Conservation (phyloP, 2,329 filamentous ascomycete genomes). For the Alternaria sp. region DNA sequence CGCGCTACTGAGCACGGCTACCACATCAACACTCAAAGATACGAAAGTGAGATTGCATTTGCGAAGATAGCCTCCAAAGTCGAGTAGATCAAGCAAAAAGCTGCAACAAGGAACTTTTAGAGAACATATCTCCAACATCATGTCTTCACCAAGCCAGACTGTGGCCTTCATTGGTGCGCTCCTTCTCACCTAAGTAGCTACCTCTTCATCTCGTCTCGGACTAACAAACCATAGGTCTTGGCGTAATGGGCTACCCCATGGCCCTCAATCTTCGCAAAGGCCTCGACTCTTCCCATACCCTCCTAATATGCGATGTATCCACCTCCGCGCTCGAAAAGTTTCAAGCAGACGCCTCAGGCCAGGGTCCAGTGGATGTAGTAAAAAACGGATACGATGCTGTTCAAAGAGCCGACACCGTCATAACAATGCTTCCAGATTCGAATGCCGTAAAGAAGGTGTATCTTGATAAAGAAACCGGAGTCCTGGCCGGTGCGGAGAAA, state of each 20-base stretch:
- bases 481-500: slow-evolving; percentile 51
- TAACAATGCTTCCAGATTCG: slow-evolving; percentile 52
- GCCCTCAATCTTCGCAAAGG: slow-evolving; percentile 50
- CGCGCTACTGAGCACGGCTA: not conserved
- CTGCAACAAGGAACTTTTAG: too few relatives aligned
- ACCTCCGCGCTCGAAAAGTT: slow-evolving; percentile 47
- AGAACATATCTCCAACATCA: too few relatives aligned
- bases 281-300: slow-evolving; percentile 35
- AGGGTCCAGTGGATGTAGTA: slow-evolving; percentile 47
- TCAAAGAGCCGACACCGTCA: slow-evolving; percentile 48
- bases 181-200: too few relatives aligned
- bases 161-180: slow-evolving; percentile 33
- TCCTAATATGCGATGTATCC: slow-evolving; percentile 51
- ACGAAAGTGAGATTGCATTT: not conserved
- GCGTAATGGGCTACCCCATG: slow-evolving; percentile 54
- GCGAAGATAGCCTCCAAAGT: too few relatives aligned
- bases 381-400: slow-evolving; percentile 49
- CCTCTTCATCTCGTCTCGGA: too few relatives aligned
- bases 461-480: slow-evolving; percentile 50
- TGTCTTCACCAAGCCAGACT: slow-evolving; percentile 28
- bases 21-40: too few relatives aligned
- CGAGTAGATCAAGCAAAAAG: too few relatives aligned
- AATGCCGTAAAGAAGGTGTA: slow-evolving; percentile 50
- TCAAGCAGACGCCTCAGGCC: slow-evolving; percentile 42
- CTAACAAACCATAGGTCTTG: slow-evolving; percentile 38